A percentile compares a stretch with the other conserved stretches of the same genome.
phyloP scores from a whole-genome alignment of 2,329 filamentous ascomycete species.

The Scedosporium minutisporum region DNA sequence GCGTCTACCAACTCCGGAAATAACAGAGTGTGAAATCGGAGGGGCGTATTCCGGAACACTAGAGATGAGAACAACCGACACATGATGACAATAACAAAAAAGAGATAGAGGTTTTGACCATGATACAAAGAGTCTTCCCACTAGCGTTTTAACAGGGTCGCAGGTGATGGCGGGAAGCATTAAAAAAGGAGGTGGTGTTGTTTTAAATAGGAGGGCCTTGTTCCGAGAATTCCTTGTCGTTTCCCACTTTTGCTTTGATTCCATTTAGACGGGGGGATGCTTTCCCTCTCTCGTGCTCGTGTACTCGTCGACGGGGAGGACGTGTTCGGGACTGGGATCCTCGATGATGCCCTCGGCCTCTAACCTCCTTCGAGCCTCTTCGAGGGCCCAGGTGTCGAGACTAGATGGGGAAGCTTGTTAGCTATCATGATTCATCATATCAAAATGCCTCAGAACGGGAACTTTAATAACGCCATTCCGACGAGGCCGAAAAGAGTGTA shows the following conservation, averaged over 20 bases:
- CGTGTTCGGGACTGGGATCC: slow-evolving; percentile 59
- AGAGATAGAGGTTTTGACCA: not conserved
- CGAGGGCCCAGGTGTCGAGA: slow-evolving; percentile 98
- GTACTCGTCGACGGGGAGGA: slow-evolving; percentile 8
- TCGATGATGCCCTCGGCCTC: slow-evolving; percentile 90
- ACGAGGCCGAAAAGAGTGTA: not conserved
- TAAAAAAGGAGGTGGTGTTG: not conserved
- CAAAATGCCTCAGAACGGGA: slow-evolving; percentile 17
- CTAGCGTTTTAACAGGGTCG: not conserved
- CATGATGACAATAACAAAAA: not conserved
- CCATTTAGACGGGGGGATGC: slow-evolving; percentile 4
- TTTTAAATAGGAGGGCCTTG: not conserved
- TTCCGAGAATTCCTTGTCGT: not conserved
- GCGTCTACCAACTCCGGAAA: slow-evolving; percentile 1
- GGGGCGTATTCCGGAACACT: not conserved
- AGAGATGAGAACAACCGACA: not conserved
- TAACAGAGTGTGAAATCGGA: not conserved
- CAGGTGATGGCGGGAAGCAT: not conserved
- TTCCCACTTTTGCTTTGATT: not conserved
- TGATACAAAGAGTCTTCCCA: not conserved
- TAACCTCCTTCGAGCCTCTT: slow-evolving; percentile 90
- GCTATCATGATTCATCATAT: not conserved
- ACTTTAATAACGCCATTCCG: not conserved
- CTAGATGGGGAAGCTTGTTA: slow-evolving; percentile 34
- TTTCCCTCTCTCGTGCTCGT: slow-evolving; percentile 7